Evolutionary conservation across 78 protist genomes (phyloP).

Genomic region (Dictyostelium discoideum): dicty_2.7 NC_007091.3:1928501-1929000

Average conservation of each 20-base stretch:
- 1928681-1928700: conserved; percentile 23
- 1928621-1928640: not conserved
- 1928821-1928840: not conserved
- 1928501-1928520: not conserved
- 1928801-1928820: conserved; percentile 3
- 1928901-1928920: not conserved
- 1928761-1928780: not conserved
- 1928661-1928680: not conserved
- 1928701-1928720: not conserved
- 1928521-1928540: not conserved
- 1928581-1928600: not conserved
- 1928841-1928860: not conserved
- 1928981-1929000: not conserved
- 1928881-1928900: not conserved
- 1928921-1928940: not conserved
- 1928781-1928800: not conserved
- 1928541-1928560: not conserved
- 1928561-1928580: conserved; percentile 1
- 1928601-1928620: not conserved
- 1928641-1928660: not conserved
- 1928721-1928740: not conserved
- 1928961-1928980: not conserved
- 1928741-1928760: not conserved
- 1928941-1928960: not conserved
- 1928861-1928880: not conserved